Conservation (phyloP, 75 land plant genomes). For the Sequoiadendron giganteum region DNA sequence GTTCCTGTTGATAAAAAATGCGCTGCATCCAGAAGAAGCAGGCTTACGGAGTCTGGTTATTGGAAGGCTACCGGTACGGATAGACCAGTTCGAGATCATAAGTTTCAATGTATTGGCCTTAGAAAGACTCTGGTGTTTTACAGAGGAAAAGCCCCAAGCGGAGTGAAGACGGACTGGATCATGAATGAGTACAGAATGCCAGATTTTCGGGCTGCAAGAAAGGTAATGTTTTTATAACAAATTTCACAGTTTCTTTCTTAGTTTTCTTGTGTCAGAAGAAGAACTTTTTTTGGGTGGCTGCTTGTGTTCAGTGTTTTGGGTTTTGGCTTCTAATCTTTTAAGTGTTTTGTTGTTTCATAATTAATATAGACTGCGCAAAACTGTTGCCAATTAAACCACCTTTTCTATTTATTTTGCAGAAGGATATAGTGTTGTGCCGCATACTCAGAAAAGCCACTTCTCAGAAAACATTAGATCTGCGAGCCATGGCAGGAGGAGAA, state of each 20-base stretch:
- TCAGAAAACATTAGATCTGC: constrained; percentile 46
- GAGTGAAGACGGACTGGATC: constrained; percentile 61
- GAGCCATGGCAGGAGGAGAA: constrained; percentile 10
- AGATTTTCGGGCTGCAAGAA: constrained; percentile 17
- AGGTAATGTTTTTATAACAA: constrained; percentile 15
- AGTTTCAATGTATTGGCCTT: constrained; percentile 41
- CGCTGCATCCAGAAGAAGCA: constrained; percentile 17
- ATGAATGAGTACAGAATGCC: constrained; percentile 76
- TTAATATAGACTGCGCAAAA: no score
- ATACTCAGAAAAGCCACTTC: constrained; percentile 59
- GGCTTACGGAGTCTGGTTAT: constrained; percentile 50
- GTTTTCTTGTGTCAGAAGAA: no score
- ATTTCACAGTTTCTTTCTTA: neutral
- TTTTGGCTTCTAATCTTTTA: no score
- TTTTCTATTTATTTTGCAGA: constrained; percentile 21
- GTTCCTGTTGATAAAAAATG: neutral
- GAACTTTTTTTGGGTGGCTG: neutral
- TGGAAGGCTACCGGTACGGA: constrained; percentile 79
- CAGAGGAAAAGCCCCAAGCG: constrained; percentile 47
- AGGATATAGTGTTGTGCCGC: constrained; percentile 62
- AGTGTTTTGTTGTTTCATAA: no score
- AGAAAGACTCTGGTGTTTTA: constrained; percentile 65
- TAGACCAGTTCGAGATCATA: constrained; percentile 18
- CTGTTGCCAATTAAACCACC: no score
- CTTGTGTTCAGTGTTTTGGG: no score